These are phyloP conservation scores for Coniella vitis DNA, from an alignment of 2,329 filamentous ascomycete genomes.

Conservation along the genomic window DNA sequence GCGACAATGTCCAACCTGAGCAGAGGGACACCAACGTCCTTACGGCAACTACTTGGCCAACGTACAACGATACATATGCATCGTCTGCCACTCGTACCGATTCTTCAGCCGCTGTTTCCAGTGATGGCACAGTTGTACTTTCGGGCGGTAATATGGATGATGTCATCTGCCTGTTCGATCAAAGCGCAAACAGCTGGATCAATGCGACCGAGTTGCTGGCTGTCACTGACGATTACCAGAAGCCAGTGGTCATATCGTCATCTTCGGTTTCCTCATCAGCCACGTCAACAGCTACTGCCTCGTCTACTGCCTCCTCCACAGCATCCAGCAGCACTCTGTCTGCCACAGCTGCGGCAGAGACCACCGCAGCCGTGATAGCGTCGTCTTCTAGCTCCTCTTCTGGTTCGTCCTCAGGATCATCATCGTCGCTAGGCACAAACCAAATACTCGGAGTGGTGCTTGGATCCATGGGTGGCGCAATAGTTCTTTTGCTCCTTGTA, in stretches of 20 bases:
- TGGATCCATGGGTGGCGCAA: constrained; percentile 71
- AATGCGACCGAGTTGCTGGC: constrained; percentile 60
- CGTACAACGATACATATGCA: constrained; percentile 70
- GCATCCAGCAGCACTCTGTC: constrained; percentile 23
- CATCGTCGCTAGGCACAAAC: constrained; percentile 30
- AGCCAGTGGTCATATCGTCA: constrained; percentile 26
- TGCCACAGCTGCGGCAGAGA: constrained; percentile 21
- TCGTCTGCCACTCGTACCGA: constrained; percentile 58
- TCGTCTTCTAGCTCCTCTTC: constrained; percentile 20
- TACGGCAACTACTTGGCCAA: constrained; percentile 61
- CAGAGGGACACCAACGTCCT: constrained; percentile 34
- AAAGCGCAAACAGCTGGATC: constrained; percentile 68
- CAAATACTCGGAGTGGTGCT: constrained; percentile 74
- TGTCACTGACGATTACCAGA: constrained; percentile 31
- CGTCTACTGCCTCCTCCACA: constrained; percentile 20
- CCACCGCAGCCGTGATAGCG: constrained; percentile 20
- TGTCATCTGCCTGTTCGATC: constrained; percentile 71
- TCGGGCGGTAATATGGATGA: constrained; percentile 65
- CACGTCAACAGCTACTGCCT: constrained; percentile 27
- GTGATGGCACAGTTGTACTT: constrained; percentile 64
- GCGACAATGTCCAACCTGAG: constrained; percentile 14
- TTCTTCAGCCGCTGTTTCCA: constrained; percentile 64
- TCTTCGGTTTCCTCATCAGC: not conserved
- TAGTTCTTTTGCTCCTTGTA: constrained; percentile 62
- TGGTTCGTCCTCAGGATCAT: constrained; percentile 21